Conservation (phyloP, 2,329 filamentous ascomycete species). For the Colletotrichum plurivorum region DNA sequence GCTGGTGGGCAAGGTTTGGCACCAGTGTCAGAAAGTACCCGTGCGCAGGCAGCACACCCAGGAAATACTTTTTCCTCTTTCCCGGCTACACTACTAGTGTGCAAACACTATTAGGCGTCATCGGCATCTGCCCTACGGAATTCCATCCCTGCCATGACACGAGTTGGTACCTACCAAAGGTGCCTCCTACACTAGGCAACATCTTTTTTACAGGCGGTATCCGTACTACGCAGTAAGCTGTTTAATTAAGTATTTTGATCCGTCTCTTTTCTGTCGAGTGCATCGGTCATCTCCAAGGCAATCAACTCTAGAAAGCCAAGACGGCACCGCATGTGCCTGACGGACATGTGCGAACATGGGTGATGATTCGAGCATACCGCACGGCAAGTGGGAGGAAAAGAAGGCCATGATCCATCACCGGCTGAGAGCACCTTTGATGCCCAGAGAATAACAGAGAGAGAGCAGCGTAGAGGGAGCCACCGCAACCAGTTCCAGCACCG, state of each 20-base stretch:
- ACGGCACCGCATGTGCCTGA: constrained; percentile 18
- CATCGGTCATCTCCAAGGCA: constrained; percentile 31
- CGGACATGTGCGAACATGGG: constrained; percentile 30
- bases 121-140: constrained; percentile 20
- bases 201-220: not conserved
- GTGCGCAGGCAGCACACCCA: constrained; percentile 32
- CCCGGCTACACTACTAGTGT: no score
- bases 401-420: no score
- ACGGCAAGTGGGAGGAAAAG: constrained; percentile 27
- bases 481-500: not conserved
- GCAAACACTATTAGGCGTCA: constrained; percentile 9
- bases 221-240: no score
- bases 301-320: constrained; percentile 5
- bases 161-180: no score
- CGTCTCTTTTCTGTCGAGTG: not conserved
- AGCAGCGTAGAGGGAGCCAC: not conserved
- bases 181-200: no score
- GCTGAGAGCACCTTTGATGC: no score
- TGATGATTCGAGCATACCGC: constrained; percentile 27
- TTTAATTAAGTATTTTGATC: no score
- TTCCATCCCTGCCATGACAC: constrained; percentile 7
- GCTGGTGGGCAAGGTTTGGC: constrained; percentile 27
- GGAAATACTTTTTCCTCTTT: constrained; percentile 7
- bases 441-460: no score
- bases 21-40: constrained; percentile 39